A percentile compares a stretch with the other conserved stretches of the same genome.
Conservation (phyloP, 2,329 filamentous ascomycete genomes). For the Trichoderma hamatum region DNA sequence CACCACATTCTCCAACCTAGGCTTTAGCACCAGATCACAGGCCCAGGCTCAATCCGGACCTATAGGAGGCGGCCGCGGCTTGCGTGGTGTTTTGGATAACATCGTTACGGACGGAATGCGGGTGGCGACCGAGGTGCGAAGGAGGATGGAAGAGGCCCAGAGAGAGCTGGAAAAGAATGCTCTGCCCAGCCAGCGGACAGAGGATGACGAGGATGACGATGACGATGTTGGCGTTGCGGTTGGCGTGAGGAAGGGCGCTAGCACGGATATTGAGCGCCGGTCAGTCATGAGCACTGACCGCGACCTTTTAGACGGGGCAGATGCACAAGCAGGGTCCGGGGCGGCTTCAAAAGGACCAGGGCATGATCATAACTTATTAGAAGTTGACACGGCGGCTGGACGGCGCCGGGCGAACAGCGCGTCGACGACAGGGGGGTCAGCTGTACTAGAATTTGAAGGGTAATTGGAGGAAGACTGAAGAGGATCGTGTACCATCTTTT, state of each 20-base stretch:
- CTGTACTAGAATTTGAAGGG: slow-evolving; percentile 49
- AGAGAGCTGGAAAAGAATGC: slow-evolving; percentile 85
- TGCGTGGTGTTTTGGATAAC: slow-evolving; percentile 92
- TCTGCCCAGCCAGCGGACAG: slow-evolving; percentile 62
- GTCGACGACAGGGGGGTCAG: slow-evolving; percentile 39
- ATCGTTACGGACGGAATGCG: slow-evolving; percentile 98
- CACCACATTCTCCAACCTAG: slow-evolving; percentile 80
- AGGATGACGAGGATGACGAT: slow-evolving; percentile 72
- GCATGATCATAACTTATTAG: slow-evolving; percentile 41
- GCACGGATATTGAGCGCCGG: slow-evolving; percentile 62
- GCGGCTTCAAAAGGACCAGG: slow-evolving; percentile 42
- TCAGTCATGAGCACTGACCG: slow-evolving; percentile 68
- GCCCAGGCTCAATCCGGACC: slow-evolving; percentile 46
- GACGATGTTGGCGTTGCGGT: slow-evolving; percentile 54
- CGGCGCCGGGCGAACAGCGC: slow-evolving; percentile 36
- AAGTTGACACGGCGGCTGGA: slow-evolving; percentile 37
- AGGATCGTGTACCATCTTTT: not conserved
- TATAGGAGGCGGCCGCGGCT: slow-evolving; percentile 65
- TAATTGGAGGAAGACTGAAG: slow-evolving; percentile 29
- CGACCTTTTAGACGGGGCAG: slow-evolving; percentile 73
- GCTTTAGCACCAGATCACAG: slow-evolving; percentile 52
- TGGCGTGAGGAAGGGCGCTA: slow-evolving; percentile 45
- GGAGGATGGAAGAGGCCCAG: slow-evolving; percentile 94
- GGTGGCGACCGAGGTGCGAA: slow-evolving; percentile 87
- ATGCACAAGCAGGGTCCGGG: slow-evolving; percentile 62